A percentile compares a stretch with the other conserved stretches of the same genome.
These are phyloP conservation scores for Globisporangium nunn DNA, from an alignment of 352 stramenopile species.

Conservation along the genomic window DNA sequence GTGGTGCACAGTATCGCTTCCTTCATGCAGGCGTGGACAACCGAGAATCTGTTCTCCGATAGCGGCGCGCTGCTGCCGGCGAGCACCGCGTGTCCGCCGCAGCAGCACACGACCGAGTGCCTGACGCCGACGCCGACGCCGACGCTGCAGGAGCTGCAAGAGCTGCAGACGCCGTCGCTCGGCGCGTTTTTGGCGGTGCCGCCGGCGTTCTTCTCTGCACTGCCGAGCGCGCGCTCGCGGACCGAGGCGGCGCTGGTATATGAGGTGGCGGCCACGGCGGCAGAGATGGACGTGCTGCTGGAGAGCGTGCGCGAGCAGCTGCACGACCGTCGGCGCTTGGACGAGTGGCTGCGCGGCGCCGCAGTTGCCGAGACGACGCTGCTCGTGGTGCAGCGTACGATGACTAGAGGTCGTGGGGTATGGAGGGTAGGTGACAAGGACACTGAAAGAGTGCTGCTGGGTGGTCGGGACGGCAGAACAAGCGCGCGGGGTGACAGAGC, in stretches of 20 bases:
- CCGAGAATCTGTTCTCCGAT: slow-evolving; percentile 8
- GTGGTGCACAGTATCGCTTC: no score
- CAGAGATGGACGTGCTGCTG: slow-evolving; percentile 29
- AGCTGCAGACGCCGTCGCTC: slow-evolving; percentile 4
- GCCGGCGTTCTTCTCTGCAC: slow-evolving; percentile 10
- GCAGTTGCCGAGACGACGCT: slow-evolving; percentile 13
- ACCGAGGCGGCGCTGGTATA: slow-evolving; percentile 20
- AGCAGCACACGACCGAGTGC: neutral
- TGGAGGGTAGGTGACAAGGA: neutral
- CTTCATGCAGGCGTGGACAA: neutral
- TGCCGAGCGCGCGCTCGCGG: slow-evolving; percentile 11
- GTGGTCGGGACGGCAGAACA: slow-evolving; percentile 3
- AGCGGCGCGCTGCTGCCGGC: neutral
- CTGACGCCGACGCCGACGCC: neutral
- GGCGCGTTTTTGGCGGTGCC: slow-evolving; percentile 18
- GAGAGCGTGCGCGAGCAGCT: slow-evolving; percentile 26
- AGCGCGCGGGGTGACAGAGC: slow-evolving; percentile 6
- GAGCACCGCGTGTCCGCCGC: neutral
- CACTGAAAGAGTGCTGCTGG: neutral
- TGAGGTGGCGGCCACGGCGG: slow-evolving; percentile 20
- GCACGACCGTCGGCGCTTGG: slow-evolving; percentile 20
- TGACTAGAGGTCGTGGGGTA: neutral
- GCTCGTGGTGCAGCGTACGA: slow-evolving; percentile 22
- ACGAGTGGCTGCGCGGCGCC: slow-evolving; percentile 1
- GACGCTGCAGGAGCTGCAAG: neutral